These are phyloP conservation scores for Ceratocystiopsis brevicomis DNA, from an alignment of 2,329 filamentous ascomycete species.

Conservation along the genomic window DNA sequence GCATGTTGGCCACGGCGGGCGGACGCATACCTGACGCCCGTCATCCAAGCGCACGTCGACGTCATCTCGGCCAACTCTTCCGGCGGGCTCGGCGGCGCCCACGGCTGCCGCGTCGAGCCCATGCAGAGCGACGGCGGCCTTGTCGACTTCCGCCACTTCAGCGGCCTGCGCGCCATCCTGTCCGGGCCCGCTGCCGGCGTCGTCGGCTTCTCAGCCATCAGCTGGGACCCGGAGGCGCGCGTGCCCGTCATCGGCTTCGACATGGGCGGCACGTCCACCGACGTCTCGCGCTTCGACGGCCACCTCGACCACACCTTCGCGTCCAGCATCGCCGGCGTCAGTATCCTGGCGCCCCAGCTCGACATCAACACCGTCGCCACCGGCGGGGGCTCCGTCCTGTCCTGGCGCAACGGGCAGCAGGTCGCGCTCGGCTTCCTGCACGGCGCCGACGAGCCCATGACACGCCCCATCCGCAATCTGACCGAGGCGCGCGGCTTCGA, in stretches of 20 bases:
- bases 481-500: conserved; percentile 47
- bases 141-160: conserved; percentile 8
- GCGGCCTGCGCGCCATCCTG: conserved; percentile 35
- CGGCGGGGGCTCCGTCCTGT: conserved; percentile 41
- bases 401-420: conserved; percentile 62
- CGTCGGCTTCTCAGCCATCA: conserved; percentile 55
- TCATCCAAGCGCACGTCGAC: conserved; percentile 50
- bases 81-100: conserved; percentile 32
- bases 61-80: conserved; percentile 47
- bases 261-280: conserved; percentile 19
- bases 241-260: conserved; percentile 57
- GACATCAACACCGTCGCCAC: conserved; percentile 92
- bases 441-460: conserved; percentile 54
- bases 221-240: conserved; percentile 46
- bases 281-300: conserved; percentile 18
- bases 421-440: conserved; percentile 43
- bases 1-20: conserved; percentile 52
- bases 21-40: conserved; percentile 57
- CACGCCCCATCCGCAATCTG: conserved; percentile 47
- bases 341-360: conserved; percentile 75
- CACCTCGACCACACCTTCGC: conserved; percentile 51
- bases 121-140: conserved; percentile 45
- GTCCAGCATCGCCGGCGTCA: conserved; percentile 56
- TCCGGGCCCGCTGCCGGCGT: conserved; percentile 54
- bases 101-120: conserved; percentile 39